These are phyloP conservation scores for Physcomitrellopsis africana DNA, from an alignment of 225 moss, liverwort and hornwort species.

Conservation along the genomic window DNA sequence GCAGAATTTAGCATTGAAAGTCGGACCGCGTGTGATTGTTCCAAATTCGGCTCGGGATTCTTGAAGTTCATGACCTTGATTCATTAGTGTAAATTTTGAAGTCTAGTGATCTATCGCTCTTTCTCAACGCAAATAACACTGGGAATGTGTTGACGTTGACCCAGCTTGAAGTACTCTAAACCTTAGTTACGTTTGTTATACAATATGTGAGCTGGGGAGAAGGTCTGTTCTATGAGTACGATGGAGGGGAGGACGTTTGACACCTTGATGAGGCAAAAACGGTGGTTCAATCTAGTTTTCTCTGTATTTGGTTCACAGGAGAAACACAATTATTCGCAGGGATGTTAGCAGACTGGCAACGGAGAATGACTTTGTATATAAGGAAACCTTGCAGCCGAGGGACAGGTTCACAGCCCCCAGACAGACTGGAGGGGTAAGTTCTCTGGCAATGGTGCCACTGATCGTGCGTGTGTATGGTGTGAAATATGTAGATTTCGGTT, in stretches of 20 bases:
- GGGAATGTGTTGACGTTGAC: too few relatives aligned
- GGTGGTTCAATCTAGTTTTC: conserved; percentile 4
- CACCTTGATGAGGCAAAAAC: not conserved
- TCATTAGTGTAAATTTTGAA: too few relatives aligned
- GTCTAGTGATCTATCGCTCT: too few relatives aligned
- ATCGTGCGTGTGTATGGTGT: conserved; percentile 20
- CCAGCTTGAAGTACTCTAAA: too few relatives aligned
- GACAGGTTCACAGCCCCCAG: conserved; percentile 25
- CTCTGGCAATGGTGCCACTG: conserved; percentile 24
- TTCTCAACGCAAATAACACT: too few relatives aligned
- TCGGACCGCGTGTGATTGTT: too few relatives aligned
- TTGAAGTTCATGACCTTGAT: too few relatives aligned
- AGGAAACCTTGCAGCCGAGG: conserved; percentile 30
- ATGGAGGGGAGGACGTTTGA: not conserved
- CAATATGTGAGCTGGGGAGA: not conserved
- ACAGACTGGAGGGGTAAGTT: conserved; percentile 44
- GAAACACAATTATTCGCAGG: conserved; percentile 7
- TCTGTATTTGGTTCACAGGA: conserved; percentile 22
- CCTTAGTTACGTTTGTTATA: not conserved
- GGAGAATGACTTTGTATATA: conserved; percentile 21
- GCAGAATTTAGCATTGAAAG: not conserved
- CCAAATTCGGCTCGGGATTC: too few relatives aligned
- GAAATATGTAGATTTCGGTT: not conserved
- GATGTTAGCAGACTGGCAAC: conserved; percentile 22
- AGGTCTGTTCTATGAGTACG: not conserved